Percentiles rank a stretch among this genome's conserved stretches.
Evolutionary conservation across 495 filamentous ascomycete species (phyloP).

Genomic region (Parathielavia appendiculata): DNA sequence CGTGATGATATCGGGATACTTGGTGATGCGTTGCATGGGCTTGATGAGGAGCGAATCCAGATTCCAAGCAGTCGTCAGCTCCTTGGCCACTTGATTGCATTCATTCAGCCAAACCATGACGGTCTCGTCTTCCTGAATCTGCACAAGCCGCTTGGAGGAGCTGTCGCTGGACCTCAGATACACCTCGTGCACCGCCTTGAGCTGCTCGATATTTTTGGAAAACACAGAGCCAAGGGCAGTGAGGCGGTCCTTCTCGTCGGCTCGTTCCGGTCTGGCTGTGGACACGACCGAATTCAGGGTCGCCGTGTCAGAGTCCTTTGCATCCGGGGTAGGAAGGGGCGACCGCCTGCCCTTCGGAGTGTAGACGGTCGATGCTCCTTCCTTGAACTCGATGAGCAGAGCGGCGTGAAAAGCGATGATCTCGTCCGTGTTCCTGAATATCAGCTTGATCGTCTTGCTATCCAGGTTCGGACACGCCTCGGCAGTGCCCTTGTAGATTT

Average conservation of each 20-base stretch:
- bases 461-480: slow-evolving; percentile 75
- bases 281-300: slow-evolving; percentile 30
- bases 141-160: slow-evolving; percentile 70
- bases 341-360: slow-evolving; percentile 44
- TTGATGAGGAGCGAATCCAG: slow-evolving; percentile 92
- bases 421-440: slow-evolving; percentile 87
- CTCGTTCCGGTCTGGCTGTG: slow-evolving; percentile 33
- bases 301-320: slow-evolving; percentile 30
- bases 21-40: slow-evolving; percentile 84
- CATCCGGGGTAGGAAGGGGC: slow-evolving; percentile 30
- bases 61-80: slow-evolving; percentile 89
- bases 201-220: slow-evolving; percentile 59
- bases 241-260: slow-evolving; percentile 58
- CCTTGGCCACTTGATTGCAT: slow-evolving; percentile 79
- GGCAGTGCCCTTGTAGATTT: slow-evolving; percentile 95
- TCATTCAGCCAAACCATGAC: slow-evolving; percentile 89
- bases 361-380: slow-evolving; percentile 70
- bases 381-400: slow-evolving; percentile 73
- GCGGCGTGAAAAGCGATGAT: slow-evolving; percentile 74
- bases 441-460: slow-evolving; percentile 71
- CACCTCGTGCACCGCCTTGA: slow-evolving; percentile 80
- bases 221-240: slow-evolving; percentile 81
- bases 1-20: slow-evolving; percentile 80
- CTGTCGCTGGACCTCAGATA: slow-evolving; percentile 83
- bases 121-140: slow-evolving; percentile 64